Evolutionary conservation across 257 asterid species (phyloP), one percentile per base, ranked within the genome.

Genomic region (Ilex asprella): DNA sequence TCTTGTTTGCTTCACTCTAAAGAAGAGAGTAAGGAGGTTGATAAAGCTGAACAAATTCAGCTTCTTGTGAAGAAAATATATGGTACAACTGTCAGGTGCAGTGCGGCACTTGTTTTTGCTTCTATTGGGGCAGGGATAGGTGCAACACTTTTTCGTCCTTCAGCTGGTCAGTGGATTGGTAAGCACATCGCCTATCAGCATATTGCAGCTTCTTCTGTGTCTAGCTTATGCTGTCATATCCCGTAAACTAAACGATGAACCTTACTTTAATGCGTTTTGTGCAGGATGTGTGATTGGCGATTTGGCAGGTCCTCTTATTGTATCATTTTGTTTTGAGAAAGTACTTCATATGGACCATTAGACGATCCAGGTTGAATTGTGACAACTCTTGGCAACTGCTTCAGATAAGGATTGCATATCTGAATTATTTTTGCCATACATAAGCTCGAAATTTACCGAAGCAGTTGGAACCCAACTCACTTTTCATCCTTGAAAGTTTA

Each of bases 111-210:
- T 46, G 44, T 87, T 56, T 89, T 87, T 41, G 97, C 97, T 44
- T 85, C 97, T 41, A 69, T 89, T 29, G 97, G 97, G 59, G 99
- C 94, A 29, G 99, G 99, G 15, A 63, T 93, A 3, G 96, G 95
- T 43, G 92, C 95, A 30, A 30, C 69, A 0, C 54, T 86, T 4
- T 10, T 87, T 39, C 84, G 85, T 35, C 99, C 99, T 62, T 68
- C 95, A 10, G 52, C 84, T 14, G 99, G 99, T 56, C 99, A 93
- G 76, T 87, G 97, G 97, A 82, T 93, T 16, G 97, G 99, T 92
- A 75, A 43, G 74, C 30, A 53, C 57, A 15, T 53, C 8, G 10
- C 11, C 15, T 14, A 3, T 6, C 57, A 10, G 27, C 2, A 53
- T 3, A 11, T 49, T 3, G 54, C n/a, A 11, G 3, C 5, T 49